A percentile compares a stretch with the other conserved stretches of the same genome.
phyloP scores from a whole-genome alignment of 495 filamentous ascomycete genomes.

The Aspergillus incahuasiensis region DNA sequence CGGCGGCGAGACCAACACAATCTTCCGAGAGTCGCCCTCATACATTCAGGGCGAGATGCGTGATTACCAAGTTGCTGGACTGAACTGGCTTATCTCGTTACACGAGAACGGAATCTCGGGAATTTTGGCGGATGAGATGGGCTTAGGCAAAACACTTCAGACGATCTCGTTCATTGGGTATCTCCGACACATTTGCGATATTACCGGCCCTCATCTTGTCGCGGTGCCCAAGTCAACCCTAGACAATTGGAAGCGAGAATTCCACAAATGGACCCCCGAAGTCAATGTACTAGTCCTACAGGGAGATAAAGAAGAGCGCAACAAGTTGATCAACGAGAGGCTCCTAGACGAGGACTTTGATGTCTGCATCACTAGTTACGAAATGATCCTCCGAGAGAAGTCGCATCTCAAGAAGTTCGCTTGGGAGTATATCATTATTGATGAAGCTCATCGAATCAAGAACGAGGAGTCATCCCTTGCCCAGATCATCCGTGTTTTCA shows the following conservation, averaged over 20 bases:
- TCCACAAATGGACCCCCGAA: slow-evolving; percentile 89
- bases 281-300: slow-evolving; percentile 92
- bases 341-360: slow-evolving; percentile 90
- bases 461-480: slow-evolving; percentile 97
- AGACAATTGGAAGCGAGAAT: slow-evolving; percentile 98
- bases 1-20: slow-evolving; percentile 76
- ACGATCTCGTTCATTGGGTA: slow-evolving; percentile 92
- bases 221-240: slow-evolving; percentile 95
- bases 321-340: slow-evolving; percentile 82
- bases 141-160: slow-evolving; percentile 89
- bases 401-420: slow-evolving; percentile 93
- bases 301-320: slow-evolving; percentile 90
- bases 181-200: slow-evolving; percentile 81
- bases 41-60: slow-evolving; percentile 88
- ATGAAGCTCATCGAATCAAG: slow-evolving; percentile 98
- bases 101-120: slow-evolving; percentile 99
- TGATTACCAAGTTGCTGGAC: slow-evolving; percentile 89
- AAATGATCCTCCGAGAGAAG: slow-evolving; percentile 96
- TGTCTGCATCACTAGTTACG: slow-evolving; percentile 92
- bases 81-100: slow-evolving; percentile 98
- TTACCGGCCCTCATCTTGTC: slow-evolving; percentile 88
- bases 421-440: slow-evolving; percentile 99
- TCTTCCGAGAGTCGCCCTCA: slow-evolving; percentile 87
- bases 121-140: slow-evolving; percentile 97
- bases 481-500: slow-evolving; percentile 95